Evolutionary conservation across 1,284 basidiomycete genomes (phyloP).

Genomic region (Agroathelia rolfsii): DNA sequence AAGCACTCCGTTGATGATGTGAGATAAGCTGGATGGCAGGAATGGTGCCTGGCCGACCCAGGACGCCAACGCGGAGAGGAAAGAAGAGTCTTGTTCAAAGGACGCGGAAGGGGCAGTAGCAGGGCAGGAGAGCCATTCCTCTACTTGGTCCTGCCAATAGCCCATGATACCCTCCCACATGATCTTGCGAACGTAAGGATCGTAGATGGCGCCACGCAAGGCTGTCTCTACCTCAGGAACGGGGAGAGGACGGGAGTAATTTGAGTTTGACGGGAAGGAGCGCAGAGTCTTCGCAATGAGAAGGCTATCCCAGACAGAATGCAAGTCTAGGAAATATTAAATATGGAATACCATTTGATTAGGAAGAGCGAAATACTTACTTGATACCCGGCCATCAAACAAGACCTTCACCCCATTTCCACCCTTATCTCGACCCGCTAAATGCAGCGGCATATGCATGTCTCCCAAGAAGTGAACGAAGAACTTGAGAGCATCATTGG

Average conservation of each 20-base stretch:
- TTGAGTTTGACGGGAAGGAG: conserved; percentile 56
- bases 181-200: conserved; percentile 80
- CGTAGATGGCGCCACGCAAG: conserved; percentile 78
- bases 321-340: conserved; percentile 47
- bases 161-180: conserved; percentile 73
- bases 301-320: conserved; percentile 78
- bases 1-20: conserved; percentile 12
- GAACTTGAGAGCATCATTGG: conserved; percentile 75
- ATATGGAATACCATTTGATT: background rate
- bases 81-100: too few species aligned
- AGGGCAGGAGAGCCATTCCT: conserved; percentile 64
- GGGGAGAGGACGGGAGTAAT: conserved; percentile 69
- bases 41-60: conserved; percentile 17
- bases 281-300: conserved; percentile 79
- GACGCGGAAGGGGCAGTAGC: conserved; percentile 9
- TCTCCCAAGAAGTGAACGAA: conserved; percentile 87
- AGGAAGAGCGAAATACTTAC: conserved; percentile 27
- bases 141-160: conserved; percentile 49
- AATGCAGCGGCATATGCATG: conserved; percentile 85
- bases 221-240: conserved; percentile 56
- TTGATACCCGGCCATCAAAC: conserved; percentile 61
- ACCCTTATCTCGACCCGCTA: conserved; percentile 77
- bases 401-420: conserved; percentile 71
- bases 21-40: conserved; percentile 7
- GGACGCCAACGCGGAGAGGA: too few species aligned